Evolutionary conservation across 495 filamentous ascomycete species (phyloP).

Genomic region (Trichoderma gamsii): DNA sequence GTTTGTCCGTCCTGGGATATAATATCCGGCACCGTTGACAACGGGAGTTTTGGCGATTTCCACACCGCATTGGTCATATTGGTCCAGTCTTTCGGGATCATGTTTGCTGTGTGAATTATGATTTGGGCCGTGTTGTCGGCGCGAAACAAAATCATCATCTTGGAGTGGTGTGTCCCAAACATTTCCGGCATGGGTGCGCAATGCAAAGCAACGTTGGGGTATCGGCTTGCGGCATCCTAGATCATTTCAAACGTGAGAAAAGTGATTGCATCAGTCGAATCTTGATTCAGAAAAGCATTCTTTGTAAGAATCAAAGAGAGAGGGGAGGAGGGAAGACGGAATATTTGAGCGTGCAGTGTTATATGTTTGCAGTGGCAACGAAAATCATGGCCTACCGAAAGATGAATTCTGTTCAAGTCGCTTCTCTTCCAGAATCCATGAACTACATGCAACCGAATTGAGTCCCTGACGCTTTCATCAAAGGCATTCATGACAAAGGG

Average conservation of each 20-base stretch:
- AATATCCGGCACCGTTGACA: slow-evolving; percentile 18
- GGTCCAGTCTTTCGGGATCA: slow-evolving; percentile 78
- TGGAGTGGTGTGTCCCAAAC: slow-evolving; percentile 76
- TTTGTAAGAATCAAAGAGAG: not conserved
- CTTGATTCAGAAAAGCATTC: not conserved
- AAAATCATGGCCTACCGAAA: slow-evolving; percentile 47
- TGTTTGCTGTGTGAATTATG: slow-evolving; percentile 84
- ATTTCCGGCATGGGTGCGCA: slow-evolving; percentile 77
- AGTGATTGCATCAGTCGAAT: slow-evolving; percentile 16
- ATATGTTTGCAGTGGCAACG: not conserved
- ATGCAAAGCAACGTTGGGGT: slow-evolving; percentile 63
- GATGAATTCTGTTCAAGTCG: slow-evolving; percentile 49
- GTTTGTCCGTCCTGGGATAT: not conserved
- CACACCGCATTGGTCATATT: slow-evolving; percentile 85
- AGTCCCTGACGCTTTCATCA: slow-evolving; percentile 58
- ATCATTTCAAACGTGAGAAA: not conserved
- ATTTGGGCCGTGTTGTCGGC: slow-evolving; percentile 74
- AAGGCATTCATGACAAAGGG: slow-evolving; percentile 61
- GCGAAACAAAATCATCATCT: slow-evolving; percentile 78
- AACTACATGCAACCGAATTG: slow-evolving; percentile 67
- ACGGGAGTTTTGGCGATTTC: slow-evolving; percentile 68
- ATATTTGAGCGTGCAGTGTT: not conserved
- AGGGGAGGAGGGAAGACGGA: not conserved
- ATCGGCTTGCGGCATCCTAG: slow-evolving; percentile 51
- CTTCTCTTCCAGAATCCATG: slow-evolving; percentile 86